Conservation (phyloP, 2,329 filamentous ascomycete species). For the Scedosporium dehoogii region DNA sequence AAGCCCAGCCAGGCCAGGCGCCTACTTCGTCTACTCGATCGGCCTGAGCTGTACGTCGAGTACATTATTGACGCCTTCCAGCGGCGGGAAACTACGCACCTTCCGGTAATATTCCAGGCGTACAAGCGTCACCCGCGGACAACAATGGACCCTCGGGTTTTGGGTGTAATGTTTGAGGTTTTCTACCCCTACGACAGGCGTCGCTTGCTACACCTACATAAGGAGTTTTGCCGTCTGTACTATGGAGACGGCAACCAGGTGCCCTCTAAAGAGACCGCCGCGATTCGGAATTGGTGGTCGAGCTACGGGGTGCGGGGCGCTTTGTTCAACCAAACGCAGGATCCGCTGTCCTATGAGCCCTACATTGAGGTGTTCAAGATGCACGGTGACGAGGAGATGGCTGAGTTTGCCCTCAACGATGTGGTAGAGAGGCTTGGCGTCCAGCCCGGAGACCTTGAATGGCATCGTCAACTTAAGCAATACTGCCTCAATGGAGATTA, state of each 20-base stretch:
- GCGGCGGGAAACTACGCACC: not conserved
- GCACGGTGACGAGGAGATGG: slow-evolving; percentile 7
- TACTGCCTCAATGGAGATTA: slow-evolving; percentile 58
- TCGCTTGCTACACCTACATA: not conserved
- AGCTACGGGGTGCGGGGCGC: not conserved
- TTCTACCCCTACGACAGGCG: not conserved
- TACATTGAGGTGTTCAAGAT: not conserved
- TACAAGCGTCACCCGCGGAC: not conserved
- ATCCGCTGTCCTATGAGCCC: not conserved
- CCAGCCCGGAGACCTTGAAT: slow-evolving; percentile 48
- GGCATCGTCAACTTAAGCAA: slow-evolving; percentile 70
- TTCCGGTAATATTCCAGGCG: not conserved
- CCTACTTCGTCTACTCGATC: not conserved
- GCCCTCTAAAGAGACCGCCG: not conserved
- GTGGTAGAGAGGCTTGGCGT: slow-evolving; percentile 2
- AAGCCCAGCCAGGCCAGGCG: not conserved
- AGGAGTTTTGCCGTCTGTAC: not conserved
- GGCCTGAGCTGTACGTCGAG: not conserved
- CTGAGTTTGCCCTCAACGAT: slow-evolving; percentile 7
- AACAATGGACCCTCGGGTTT: not conserved
- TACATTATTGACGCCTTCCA: not conserved
- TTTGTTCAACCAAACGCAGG: not conserved
- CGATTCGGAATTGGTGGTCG: not conserved
- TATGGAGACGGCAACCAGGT: not conserved
- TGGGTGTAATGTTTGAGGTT: not conserved